These are phyloP conservation scores for Plasmodium relictum DNA, from an alignment of 169 alveolate species.

Conservation along the genomic window DNA sequence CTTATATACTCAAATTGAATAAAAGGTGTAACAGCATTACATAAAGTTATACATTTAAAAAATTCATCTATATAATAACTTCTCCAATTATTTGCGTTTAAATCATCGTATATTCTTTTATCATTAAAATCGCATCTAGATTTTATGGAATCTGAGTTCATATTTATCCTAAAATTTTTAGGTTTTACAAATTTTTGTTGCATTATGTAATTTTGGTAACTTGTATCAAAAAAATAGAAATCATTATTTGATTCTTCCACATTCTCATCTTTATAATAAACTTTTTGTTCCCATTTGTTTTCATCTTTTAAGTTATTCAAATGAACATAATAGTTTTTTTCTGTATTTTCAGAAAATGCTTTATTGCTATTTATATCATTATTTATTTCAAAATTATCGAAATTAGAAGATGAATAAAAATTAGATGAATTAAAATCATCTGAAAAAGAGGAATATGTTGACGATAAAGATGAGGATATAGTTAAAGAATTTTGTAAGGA, in stretches of 20 bases:
- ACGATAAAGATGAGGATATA: constrained; percentile 13
- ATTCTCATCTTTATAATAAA: background rate
- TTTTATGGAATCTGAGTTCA: constrained; percentile 29
- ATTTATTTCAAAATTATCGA: constrained; percentile 1
- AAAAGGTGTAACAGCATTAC: constrained; percentile 66
- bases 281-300: background rate
- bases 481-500: constrained; percentile 19
- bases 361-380: background rate
- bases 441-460: constrained; percentile 10
- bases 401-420: constrained; percentile 12
- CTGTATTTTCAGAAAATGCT: constrained; percentile 4
- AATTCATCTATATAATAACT: constrained; percentile 76
- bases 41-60: constrained; percentile 73
- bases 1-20: constrained; percentile 63
- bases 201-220: constrained; percentile 51
- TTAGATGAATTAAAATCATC: background rate
- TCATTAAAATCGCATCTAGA: constrained; percentile 66
- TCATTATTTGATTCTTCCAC: constrained; percentile 5
- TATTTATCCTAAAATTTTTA: constrained; percentile 45
- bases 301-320: background rate
- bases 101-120: constrained; percentile 63
- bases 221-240: constrained; percentile 21
- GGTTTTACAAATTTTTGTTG: constrained; percentile 62
- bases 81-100: constrained; percentile 72
- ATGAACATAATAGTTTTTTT: constrained; percentile 1